These are phyloP conservation scores for Oryza officinalis DNA, from an alignment of 176 grass and related monocot species.

Conservation along the genomic window DNA sequence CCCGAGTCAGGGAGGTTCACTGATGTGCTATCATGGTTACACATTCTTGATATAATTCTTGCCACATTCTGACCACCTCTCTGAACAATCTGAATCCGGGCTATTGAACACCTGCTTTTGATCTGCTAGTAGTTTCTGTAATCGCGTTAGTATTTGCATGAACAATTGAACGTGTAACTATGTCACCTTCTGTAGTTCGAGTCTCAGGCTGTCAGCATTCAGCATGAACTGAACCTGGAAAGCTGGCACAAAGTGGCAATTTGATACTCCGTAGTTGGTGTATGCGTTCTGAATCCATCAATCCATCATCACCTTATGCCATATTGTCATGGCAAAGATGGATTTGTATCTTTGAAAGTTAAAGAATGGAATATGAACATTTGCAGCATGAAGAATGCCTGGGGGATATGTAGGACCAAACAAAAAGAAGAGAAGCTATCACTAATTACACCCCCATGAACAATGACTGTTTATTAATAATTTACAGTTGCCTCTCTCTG, in stretches of 20 bases:
- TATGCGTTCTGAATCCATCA: neutral
- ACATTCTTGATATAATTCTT: no score
- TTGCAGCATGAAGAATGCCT: neutral
- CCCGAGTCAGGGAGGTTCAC: no score
- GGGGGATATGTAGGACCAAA: neutral
- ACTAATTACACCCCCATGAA: conserved; percentile 17
- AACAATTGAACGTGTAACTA: neutral
- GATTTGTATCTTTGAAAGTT: conserved; percentile 13
- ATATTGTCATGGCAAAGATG: neutral
- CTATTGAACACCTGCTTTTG: neutral
- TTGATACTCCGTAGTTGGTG: neutral
- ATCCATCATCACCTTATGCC: neutral
- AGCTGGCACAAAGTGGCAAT: neutral
- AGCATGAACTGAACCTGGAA: neutral
- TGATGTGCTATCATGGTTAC: no score
- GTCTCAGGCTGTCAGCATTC: neutral
- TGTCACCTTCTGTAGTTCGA: neutral
- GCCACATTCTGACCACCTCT: neutral
- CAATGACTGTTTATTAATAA: conserved; percentile 16
- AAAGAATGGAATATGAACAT: neutral
- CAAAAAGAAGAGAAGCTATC: neutral
- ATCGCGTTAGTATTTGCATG: no score
- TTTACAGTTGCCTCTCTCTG: neutral
- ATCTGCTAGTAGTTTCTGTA: neutral
- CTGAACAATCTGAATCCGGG: neutral